Base-by-base conservation (phyloP, 1,284 basidiomycete genomes). In the Sutorius eximius region DNA sequence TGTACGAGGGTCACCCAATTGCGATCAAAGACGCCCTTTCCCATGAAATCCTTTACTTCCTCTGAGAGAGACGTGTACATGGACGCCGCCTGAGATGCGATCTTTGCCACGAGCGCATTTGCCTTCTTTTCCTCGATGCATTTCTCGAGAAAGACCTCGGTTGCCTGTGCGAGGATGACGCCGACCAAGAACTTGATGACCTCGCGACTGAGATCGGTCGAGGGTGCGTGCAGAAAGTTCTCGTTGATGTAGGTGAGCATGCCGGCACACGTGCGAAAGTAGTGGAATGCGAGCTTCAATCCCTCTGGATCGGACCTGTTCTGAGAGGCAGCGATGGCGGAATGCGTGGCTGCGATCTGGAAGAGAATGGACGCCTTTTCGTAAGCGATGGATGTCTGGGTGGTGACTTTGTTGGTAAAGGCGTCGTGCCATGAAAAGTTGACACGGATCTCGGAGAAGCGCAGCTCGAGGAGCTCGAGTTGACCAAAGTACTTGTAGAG, bases 401-500 rank as follows among this genome's bases (percentile, higher is more conserved):
- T 95, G 57, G 92, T 97, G 55, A 89, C 79, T 73, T 98, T 97
- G 75, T 79, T 81, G 41, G 94, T 98, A 76, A 99, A 99, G 7
- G 96, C 95, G 72, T 99, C 97, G 63, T 89, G 83, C 94, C 96
- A 99, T 0, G 92, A 87, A 67, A 99, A 99, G 55, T 92, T 90
- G 65, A 98, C 93, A 65, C 93, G 85, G 58, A 99, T 91, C 72
- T 99, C 97, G 8, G 96, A 87, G 73, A 99, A 99, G 30, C 97
- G 87, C 49, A 99, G 82, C 70, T 99, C 97, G 37, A 99, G 86
- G 30, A 99, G 84, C 70, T 99, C 97, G 36, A 99, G 87, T 73
- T 99, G 96, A 42, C 97, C 96, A 77, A 99, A 99, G 80, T 99
- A 99, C 74, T 97, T 98, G 86, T 96, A 98, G 45, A 99, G 80